Conservation (phyloP, 2,329 filamentous ascomycete genomes). For the Aspergillus tamarii region DNA sequence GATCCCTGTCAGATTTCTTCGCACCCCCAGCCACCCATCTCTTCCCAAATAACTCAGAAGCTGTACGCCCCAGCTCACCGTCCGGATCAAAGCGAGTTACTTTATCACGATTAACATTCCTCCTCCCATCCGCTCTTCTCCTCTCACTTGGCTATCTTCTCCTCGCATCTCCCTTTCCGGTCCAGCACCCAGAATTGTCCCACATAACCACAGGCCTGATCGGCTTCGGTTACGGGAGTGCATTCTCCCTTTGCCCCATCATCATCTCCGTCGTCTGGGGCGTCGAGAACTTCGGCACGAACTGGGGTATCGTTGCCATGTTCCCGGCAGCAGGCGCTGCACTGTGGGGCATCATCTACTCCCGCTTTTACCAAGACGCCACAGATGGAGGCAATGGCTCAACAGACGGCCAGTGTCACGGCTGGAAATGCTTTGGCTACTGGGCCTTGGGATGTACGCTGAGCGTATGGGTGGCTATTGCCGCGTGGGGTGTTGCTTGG, state of each 20-base stretch:
- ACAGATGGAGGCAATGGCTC: conserved; percentile 45
- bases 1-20: conserved; percentile 83
- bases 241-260: conserved; percentile 87
- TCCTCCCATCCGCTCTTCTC: conserved; percentile 73
- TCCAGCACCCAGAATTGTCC: conserved; percentile 77
- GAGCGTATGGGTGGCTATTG: conserved; percentile 77
- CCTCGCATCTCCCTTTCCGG: conserved; percentile 78
- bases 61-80: conserved; percentile 43
- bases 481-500: conserved; percentile 78
- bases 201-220: conserved; percentile 83
- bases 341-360: conserved; percentile 90
- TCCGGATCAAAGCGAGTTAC: conserved; percentile 45
- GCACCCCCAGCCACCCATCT: conserved; percentile 69
- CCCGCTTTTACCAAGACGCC: conserved; percentile 47
- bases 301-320: conserved; percentile 95
- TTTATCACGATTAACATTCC: conserved; percentile 78
- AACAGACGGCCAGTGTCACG: conserved; percentile 71
- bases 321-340: conserved; percentile 85
- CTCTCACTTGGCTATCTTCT: conserved; percentile 76
- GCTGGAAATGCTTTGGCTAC: conserved; percentile 80
- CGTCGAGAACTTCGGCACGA: conserved; percentile 97
- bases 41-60: conserved; percentile 54
- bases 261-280: conserved; percentile 98
- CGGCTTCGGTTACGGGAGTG: conserved; percentile 88
- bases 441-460: conserved; percentile 76